These are phyloP conservation scores for Maudiozyma bulderi DNA, from an alignment of 805 yeast species.

Conservation along the genomic window DNA sequence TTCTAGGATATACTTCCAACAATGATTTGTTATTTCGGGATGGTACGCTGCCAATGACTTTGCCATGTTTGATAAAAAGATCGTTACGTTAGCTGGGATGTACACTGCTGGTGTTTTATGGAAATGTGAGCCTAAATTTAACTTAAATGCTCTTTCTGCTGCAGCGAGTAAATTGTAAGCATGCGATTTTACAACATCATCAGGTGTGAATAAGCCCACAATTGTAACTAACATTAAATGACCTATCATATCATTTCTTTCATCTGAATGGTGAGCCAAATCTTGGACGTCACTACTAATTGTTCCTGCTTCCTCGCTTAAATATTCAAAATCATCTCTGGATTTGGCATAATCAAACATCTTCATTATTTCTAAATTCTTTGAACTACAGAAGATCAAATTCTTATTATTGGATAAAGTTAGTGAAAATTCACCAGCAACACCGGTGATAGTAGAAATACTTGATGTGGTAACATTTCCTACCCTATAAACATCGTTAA, in stretches of 20 bases:
- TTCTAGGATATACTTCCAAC: slow-evolving; percentile 28
- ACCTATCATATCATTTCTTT: slow-evolving; percentile 38
- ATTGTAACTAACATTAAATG: slow-evolving; percentile 54
- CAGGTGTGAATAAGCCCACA: slow-evolving; percentile 55
- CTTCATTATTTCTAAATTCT: slow-evolving; percentile 57
- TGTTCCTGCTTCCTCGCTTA: slow-evolving; percentile 6
- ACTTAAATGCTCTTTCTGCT: slow-evolving; percentile 46
- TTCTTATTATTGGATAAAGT: slow-evolving; percentile 28
- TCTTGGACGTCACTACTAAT: not conserved
- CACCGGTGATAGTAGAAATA: slow-evolving; percentile 37
- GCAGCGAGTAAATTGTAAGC: slow-evolving; percentile 57
- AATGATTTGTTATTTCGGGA: slow-evolving; percentile 53
- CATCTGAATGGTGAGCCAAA: slow-evolving; percentile 19
- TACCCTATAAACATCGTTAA: slow-evolving; percentile 37
- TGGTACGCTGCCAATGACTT: slow-evolving; percentile 43
- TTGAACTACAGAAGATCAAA: slow-evolving; percentile 39
- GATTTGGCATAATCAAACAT: slow-evolving; percentile 60
- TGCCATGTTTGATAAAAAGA: slow-evolving; percentile 50
- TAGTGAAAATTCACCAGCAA: slow-evolving; percentile 42
- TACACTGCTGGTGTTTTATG: slow-evolving; percentile 49
- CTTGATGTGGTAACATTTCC: slow-evolving; percentile 33
- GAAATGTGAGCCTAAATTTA: slow-evolving; percentile 50
- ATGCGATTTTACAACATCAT: slow-evolving; percentile 50
- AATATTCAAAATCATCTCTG: slow-evolving; percentile 34
- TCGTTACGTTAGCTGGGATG: slow-evolving; percentile 58